These are phyloP conservation scores for Candida freyschussii DNA, from an alignment of 1,139 yeast genomes.

Conservation along the genomic window DNA sequence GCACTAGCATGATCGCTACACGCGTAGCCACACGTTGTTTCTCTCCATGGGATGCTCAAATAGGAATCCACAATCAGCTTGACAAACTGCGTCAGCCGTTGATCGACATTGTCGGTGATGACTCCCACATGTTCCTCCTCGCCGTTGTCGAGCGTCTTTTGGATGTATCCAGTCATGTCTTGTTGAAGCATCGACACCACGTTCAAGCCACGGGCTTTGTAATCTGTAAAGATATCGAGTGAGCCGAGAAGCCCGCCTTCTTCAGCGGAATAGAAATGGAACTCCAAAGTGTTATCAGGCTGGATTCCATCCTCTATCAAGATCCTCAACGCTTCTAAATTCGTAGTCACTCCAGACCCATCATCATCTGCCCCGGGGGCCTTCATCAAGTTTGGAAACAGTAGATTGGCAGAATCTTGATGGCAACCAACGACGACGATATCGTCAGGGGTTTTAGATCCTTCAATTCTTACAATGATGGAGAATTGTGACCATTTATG, in stretches of 20 bases:
- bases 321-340: slow-evolving; percentile 68
- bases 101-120: slow-evolving; percentile 68
- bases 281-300: slow-evolving; percentile 75
- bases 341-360: slow-evolving; percentile 83
- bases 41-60: slow-evolving; percentile 63
- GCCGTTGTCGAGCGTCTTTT: slow-evolving; percentile 49
- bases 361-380: slow-evolving; percentile 98
- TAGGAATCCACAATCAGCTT: slow-evolving; percentile 56
- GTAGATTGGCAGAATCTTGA: slow-evolving; percentile 75
- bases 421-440: slow-evolving; percentile 83
- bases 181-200: slow-evolving; percentile 88
- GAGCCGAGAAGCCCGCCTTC: slow-evolving; percentile 93
- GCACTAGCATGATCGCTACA: slow-evolving; percentile 95
- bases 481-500: slow-evolving; percentile 61
- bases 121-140: slow-evolving; percentile 74
- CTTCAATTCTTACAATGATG: slow-evolving; percentile 41
- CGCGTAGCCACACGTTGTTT: slow-evolving; percentile 83
- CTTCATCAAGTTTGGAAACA: slow-evolving; percentile 61
- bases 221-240: slow-evolving; percentile 63
- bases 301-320: slow-evolving; percentile 42
- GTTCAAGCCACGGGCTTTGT: slow-evolving; percentile 40
- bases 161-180: slow-evolving; percentile 89
- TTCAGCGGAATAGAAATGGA: slow-evolving; percentile 94
- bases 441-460: slow-evolving; percentile 36
- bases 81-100: slow-evolving; percentile 55